Conservation (phyloP, 345 rosid species). For the Camelina neglecta region DNA sequence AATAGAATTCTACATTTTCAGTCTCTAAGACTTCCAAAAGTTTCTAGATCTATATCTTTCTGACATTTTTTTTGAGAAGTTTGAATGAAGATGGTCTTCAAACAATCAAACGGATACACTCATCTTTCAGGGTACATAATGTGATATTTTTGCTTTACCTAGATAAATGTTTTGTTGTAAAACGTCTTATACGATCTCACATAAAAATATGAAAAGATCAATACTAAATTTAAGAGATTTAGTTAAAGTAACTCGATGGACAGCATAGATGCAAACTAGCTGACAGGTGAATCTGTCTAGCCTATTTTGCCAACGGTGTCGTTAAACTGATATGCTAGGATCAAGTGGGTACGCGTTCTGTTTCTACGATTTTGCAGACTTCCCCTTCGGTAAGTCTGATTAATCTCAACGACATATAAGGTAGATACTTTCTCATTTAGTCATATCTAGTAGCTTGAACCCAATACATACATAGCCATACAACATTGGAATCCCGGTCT, state of each 20-base stretch:
- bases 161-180: neutral
- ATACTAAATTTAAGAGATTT: too few species aligned
- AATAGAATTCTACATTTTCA: neutral
- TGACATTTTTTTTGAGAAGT: neutral
- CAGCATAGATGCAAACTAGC: too few species aligned
- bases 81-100: neutral
- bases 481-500: conserved; percentile 8
- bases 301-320: too few species aligned
- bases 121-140: neutral
- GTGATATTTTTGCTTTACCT: neutral
- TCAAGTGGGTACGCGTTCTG: too few species aligned
- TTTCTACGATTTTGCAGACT: too few species aligned
- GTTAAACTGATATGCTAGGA: too few species aligned
- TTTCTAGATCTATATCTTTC: conserved; percentile 1
- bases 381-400: neutral
- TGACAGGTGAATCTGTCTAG: too few species aligned
- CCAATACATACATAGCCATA: conserved; percentile 9
- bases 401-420: neutral
- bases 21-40: neutral
- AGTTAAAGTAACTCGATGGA: too few species aligned
- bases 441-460: conserved; percentile 2
- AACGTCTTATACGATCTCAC: too few species aligned
- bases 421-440: neutral
- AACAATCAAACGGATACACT: neutral
- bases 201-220: too few species aligned